Percentiles rank a stretch among this genome's conserved stretches.
phyloP scores from a whole-genome alignment of 495 filamentous ascomycete genomes.

The Neurospora sp. region DNA sequence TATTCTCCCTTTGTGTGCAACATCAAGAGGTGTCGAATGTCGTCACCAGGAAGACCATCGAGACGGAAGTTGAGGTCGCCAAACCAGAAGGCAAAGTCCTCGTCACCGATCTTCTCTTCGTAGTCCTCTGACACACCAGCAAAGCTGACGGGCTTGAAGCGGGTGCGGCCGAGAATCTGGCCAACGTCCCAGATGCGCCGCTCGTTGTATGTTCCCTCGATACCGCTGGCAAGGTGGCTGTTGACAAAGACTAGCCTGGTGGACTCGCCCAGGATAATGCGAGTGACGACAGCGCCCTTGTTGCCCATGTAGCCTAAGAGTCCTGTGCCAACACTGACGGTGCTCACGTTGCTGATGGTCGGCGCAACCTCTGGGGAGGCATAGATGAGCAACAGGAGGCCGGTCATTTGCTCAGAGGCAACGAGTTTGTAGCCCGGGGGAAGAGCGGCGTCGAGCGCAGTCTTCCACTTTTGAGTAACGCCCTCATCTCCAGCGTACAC shows the following conservation, averaged over 20 bases:
- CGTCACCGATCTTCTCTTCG: slow-evolving; percentile 68
- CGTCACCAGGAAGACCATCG: slow-evolving; percentile 77
- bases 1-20: slow-evolving; percentile 75
- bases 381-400: slow-evolving; percentile 76
- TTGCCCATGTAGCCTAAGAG: slow-evolving; percentile 90
- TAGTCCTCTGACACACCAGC: slow-evolving; percentile 43
- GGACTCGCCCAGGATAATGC: slow-evolving; percentile 81
- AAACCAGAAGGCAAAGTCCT: slow-evolving; percentile 93
- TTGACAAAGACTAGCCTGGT: slow-evolving; percentile 85
- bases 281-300: slow-evolving; percentile 78
- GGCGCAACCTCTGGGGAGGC: slow-evolving; percentile 64
- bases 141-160: slow-evolving; percentile 60
- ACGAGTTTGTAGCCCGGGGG: slow-evolving; percentile 68
- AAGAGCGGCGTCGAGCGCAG: slow-evolving; percentile 55
- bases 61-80: slow-evolving; percentile 95
- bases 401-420: slow-evolving; percentile 75
- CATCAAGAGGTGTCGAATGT: slow-evolving; percentile 76
- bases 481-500: slow-evolving; percentile 61
- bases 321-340: slow-evolving; percentile 72
- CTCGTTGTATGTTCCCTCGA: slow-evolving; percentile 65
- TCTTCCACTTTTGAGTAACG: slow-evolving; percentile 68
- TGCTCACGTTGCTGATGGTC: slow-evolving; percentile 66
- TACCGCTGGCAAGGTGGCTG: slow-evolving; percentile 79
- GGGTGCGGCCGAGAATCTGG: slow-evolving; percentile 63
- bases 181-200: slow-evolving; percentile 81